Percentiles rank a stretch among this genome's conserved stretches.
Conservation (phyloP, 169 alveolate species). For the Babesia gibsoni region DNA sequence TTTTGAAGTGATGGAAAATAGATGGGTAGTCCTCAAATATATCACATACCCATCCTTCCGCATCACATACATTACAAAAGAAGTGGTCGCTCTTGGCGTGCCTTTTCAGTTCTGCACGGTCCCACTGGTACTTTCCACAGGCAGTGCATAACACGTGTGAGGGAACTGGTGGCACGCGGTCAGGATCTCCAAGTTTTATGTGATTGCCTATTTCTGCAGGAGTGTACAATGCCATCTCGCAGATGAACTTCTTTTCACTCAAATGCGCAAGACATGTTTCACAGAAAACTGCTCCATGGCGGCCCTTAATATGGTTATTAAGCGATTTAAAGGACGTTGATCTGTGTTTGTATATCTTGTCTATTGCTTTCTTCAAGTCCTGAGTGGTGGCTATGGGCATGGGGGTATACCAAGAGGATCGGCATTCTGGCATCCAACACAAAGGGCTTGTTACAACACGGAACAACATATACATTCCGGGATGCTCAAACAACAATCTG, state of each 20-base stretch:
- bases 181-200: slow-evolving; percentile 44
- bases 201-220: slow-evolving; percentile 17
- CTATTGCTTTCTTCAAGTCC: slow-evolving; percentile 8
- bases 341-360: background rate
- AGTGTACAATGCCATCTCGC: slow-evolving; percentile 44
- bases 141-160: slow-evolving; percentile 57
- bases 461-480: slow-evolving; percentile 39
- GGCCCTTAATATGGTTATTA: slow-evolving; percentile 38
- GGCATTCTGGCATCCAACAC: slow-evolving; percentile 62
- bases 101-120: slow-evolving; percentile 36
- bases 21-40: slow-evolving; percentile 48
- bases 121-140: slow-evolving; percentile 50
- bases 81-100: slow-evolving; percentile 64
- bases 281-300: slow-evolving; percentile 44
- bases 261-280: slow-evolving; percentile 42
- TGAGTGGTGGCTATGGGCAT: background rate
- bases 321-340: slow-evolving; percentile 11
- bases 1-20: slow-evolving; percentile 41
- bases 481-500: slow-evolving; percentile 41
- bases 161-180: slow-evolving; percentile 32
- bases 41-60: slow-evolving; percentile 9
- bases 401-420: slow-evolving; percentile 22
- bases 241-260: slow-evolving; percentile 31
- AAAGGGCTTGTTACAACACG: slow-evolving; percentile 40
- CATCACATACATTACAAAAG: slow-evolving; percentile 50